Evolutionary conservation across 805 yeast species (phyloP), one percentile per base, ranked within the genome.

Genomic region (Lipomyces kockii): DNA sequence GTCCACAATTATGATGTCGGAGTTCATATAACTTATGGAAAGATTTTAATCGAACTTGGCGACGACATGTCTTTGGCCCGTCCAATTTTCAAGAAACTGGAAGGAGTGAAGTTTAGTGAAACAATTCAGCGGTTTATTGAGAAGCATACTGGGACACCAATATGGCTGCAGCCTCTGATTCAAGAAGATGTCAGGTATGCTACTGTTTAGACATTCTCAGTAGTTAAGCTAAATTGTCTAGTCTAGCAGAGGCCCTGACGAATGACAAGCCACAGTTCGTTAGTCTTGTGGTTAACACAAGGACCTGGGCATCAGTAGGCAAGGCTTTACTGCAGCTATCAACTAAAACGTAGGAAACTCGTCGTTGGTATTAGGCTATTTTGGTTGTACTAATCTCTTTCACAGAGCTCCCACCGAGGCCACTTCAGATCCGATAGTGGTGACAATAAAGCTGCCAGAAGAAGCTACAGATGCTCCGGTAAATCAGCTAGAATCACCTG

Each of bases 281-380:
- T n/a, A 60, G 49, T 22, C 52, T 66, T 1, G 32, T 22, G 6
- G 61, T 53, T 11, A 53, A 35, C 43, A 37, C 53, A 7, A 27
- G 61, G 22, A 63, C 70, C 7, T 67, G 67, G 67, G 39, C 67
- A 4, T 55, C 70, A 3, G 51, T 67, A 5, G 62, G 64, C 7
- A 62, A 64, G 25, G 20, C 61, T 17, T 32, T 67, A 4, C 56
- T 63, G 4, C 66, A 63, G 35, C 57, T 63, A 2, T 60, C 70
- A 6, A 52, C 55, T 1, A 60, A 66, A n/a, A 39, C 61, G 61
- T 59, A 43, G 5, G 61, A 25, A 17, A 5, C 27, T 27, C 34
- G 43, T 12, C 49, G 49, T 43, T 43, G 8, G 22, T 43, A 43
- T 43, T n/a, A 43, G 22, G 20, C 8, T 43, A n/a, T 3, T 8